Evolutionary conservation across 148 eudicot genomes (phyloP).

Genomic region (Nepenthes gracilis): DNA sequence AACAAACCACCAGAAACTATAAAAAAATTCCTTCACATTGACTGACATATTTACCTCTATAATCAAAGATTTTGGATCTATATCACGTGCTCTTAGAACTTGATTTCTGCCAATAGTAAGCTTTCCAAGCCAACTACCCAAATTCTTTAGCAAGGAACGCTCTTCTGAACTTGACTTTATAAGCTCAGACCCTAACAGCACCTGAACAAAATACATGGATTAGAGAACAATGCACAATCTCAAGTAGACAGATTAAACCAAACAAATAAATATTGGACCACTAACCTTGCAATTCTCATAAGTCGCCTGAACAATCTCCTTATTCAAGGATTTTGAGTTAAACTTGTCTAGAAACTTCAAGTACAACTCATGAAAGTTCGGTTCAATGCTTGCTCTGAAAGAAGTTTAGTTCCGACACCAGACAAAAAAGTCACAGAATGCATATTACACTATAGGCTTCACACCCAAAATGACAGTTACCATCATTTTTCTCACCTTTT

Average conservation of each 20-base stretch:
- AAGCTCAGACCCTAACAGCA: constrained; percentile 87
- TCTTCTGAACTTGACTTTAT: constrained; percentile 96
- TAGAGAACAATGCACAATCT: neutral
- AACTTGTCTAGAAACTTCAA: constrained; percentile 86
- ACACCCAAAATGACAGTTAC: neutral
- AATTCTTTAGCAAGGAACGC: constrained; percentile 86
- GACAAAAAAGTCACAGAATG: constrained; percentile 7
- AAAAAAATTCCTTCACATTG: neutral
- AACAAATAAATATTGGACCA: neutral
- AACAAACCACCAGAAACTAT: neutral
- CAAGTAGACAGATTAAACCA: neutral
- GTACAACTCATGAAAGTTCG: constrained; percentile 88
- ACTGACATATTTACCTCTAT: constrained; percentile 41
- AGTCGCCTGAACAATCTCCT: constrained; percentile 68
- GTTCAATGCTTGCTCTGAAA: constrained; percentile 92
- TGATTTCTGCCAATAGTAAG: constrained; percentile 89
- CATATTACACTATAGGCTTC: neutral
- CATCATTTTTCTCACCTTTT: constrained; percentile 43
- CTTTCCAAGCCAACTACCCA: constrained; percentile 99
- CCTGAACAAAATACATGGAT: constrained; percentile 25
- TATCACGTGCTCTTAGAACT: constrained; percentile 72
- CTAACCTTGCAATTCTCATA: constrained; percentile 96
- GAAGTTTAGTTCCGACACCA: constrained; percentile 1
- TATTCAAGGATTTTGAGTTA: constrained; percentile 51
- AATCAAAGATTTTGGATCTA: constrained; percentile 85